Conservation (phyloP, 176 grass and related monocot genomes). For the Rhipidocladum racemiflorum region DNA sequence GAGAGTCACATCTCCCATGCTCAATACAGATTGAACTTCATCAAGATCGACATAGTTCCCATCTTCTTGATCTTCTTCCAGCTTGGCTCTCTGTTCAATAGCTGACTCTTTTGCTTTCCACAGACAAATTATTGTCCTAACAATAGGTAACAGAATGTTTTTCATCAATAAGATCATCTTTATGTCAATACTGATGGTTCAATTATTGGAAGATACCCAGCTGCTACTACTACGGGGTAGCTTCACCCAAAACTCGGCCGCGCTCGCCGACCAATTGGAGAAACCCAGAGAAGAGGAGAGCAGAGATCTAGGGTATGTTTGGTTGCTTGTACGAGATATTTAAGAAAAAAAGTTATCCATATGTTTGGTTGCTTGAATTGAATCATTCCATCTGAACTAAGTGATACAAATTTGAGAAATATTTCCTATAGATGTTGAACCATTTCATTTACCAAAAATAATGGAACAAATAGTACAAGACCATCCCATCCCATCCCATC, state of each 20-base stretch:
- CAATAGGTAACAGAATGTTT: neutral
- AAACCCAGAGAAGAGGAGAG: neutral
- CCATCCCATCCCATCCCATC: too few relatives aligned
- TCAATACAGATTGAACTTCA: conserved; percentile 40
- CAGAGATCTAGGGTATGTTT: too few relatives aligned
- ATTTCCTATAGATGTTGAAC: too few relatives aligned
- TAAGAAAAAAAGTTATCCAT: too few relatives aligned
- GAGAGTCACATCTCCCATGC: conserved; percentile 45
- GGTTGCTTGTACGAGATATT: too few relatives aligned
- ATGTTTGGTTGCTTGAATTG: too few relatives aligned
- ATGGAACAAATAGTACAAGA: too few relatives aligned
- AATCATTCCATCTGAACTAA: too few relatives aligned
- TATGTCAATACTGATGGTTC: neutral
- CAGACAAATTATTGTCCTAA: conserved; percentile 67
- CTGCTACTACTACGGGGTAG: conserved; percentile 33
- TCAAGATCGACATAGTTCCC: conserved; percentile 36
- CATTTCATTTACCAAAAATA: too few relatives aligned
- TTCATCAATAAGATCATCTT: neutral
- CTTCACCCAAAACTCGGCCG: neutral
- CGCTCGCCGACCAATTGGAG: conserved; percentile 20
- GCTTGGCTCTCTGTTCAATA: conserved; percentile 50
- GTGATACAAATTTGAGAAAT: too few relatives aligned
- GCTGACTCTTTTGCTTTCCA: conserved; percentile 72
- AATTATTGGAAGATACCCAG: conserved; percentile 25
- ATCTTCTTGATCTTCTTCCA: conserved; percentile 57